Evolutionary conservation across 352 stramenopile genomes (phyloP).

Genomic region (Phytopythium mirpurense): DNA sequence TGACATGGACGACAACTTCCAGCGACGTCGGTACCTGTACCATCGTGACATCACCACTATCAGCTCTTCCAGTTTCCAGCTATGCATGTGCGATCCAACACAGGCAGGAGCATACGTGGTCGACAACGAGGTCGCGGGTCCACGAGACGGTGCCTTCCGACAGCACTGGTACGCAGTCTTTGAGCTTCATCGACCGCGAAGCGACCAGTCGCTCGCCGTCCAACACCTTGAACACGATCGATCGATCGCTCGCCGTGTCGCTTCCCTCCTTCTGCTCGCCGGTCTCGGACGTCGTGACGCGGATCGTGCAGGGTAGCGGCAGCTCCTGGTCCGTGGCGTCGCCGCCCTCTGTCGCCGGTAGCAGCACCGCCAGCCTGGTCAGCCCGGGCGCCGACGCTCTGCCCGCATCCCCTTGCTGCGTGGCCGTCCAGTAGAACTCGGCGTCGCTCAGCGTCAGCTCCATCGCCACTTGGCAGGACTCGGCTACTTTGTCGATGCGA

Average conservation of each 20-base stretch:
- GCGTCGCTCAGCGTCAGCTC: conserved; percentile 26
- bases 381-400: not conserved
- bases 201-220: conserved; percentile 21
- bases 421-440: conserved; percentile 24
- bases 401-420: conserved; percentile 11
- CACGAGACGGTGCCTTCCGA: conserved; percentile 35
- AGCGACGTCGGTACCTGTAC: conserved; percentile 4
- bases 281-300: conserved; percentile 17
- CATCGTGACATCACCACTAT: not conserved
- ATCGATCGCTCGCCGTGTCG: conserved; percentile 23
- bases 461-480: conserved; percentile 13
- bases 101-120: conserved; percentile 17
- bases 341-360: conserved; percentile 6
- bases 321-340: conserved; percentile 9
- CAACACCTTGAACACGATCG: conserved; percentile 36
- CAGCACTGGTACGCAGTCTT: conserved; percentile 48
- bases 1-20: conserved; percentile 29
- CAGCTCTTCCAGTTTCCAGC: not conserved
- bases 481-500: not conserved
- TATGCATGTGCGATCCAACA: not conserved
- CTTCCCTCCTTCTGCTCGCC: conserved; percentile 20
- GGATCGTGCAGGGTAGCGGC: conserved; percentile 31
- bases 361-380: conserved; percentile 11
- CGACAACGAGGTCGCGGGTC: conserved; percentile 22
- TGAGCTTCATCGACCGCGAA: conserved; percentile 28